phyloP scores from a whole-genome alignment of 2,329 filamentous ascomycete species.

The Phaeophleospora eucalypticola region DNA sequence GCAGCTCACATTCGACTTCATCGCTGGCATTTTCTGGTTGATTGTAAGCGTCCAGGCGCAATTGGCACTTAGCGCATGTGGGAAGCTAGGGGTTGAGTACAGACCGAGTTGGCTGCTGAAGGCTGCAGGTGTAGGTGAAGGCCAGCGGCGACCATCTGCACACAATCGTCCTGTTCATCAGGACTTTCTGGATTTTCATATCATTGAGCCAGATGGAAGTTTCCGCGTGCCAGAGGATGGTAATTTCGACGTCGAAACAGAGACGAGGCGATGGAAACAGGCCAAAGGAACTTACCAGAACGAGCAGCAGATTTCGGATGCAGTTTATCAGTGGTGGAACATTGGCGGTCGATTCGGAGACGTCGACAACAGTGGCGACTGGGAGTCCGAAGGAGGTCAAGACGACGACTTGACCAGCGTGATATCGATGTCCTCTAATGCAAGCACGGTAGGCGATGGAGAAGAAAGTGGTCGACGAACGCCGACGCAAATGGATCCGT shows the following conservation, averaged over 20 bases:
- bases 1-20: slow-evolving; percentile 71
- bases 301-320: slow-evolving; percentile 52
- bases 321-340: slow-evolving; percentile 81
- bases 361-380: slow-evolving; percentile 76
- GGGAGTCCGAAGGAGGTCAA: slow-evolving; percentile 57
- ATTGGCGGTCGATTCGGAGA: slow-evolving; percentile 80
- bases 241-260: slow-evolving; percentile 74
- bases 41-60: slow-evolving; percentile 57
- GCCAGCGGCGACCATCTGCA: slow-evolving; percentile 23
- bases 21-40: slow-evolving; percentile 68
- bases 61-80: slow-evolving; percentile 52
- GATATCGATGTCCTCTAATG: slow-evolving; percentile 57
- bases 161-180: slow-evolving; percentile 13
- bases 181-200: slow-evolving; percentile 48
- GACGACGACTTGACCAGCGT: slow-evolving; percentile 74
- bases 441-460: slow-evolving; percentile 43
- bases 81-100: slow-evolving; percentile 56
- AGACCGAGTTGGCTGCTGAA: slow-evolving; percentile 62
- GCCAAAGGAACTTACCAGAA: slow-evolving; percentile 18
- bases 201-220: slow-evolving; percentile 49
- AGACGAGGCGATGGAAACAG: slow-evolving; percentile 54
- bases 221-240: slow-evolving; percentile 56
- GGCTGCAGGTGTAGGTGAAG: slow-evolving; percentile 44
- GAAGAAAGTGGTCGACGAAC: slow-evolving; percentile 59
- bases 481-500: slow-evolving; percentile 66